phyloP scores from a whole-genome alignment of 805 yeast genomes.

The Candida takata region DNA sequence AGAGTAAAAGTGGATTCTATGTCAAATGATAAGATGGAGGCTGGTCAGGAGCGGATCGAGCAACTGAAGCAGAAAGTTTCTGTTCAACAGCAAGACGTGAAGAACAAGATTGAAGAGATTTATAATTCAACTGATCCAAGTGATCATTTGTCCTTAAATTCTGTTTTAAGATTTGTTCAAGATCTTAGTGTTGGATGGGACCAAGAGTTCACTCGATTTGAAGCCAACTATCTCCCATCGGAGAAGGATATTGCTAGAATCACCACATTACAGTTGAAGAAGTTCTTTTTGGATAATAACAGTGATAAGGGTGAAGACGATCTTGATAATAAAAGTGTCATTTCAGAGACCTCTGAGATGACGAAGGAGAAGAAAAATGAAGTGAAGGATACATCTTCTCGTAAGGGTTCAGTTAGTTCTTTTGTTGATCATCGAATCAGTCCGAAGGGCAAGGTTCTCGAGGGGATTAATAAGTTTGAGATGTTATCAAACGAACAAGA shows the following conservation, averaged over 20 bases:
- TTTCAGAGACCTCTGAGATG: slow-evolving; percentile 6
- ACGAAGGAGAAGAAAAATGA: slow-evolving; percentile 12
- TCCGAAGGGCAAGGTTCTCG: slow-evolving; percentile 22
- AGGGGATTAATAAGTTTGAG: slow-evolving; percentile 28
- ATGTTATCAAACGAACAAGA: slow-evolving; percentile 18
- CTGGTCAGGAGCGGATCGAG: slow-evolving; percentile 53
- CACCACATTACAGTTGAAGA: slow-evolving; percentile 79
- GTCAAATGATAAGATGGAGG: slow-evolving; percentile 61
- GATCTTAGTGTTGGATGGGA: slow-evolving; percentile 87
- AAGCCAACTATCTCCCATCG: slow-evolving; percentile 70
- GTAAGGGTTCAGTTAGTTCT: slow-evolving; percentile 4
- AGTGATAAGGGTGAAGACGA: slow-evolving; percentile 16
- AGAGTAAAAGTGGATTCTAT: slow-evolving; percentile 74
- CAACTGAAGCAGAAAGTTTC: slow-evolving; percentile 48
- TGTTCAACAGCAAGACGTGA: slow-evolving; percentile 42
- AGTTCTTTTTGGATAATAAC: slow-evolving; percentile 55
- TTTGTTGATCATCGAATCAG: slow-evolving; percentile 7
- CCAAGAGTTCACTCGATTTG: slow-evolving; percentile 72
- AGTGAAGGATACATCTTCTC: slow-evolving; percentile 1
- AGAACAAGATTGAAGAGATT: slow-evolving; percentile 39
- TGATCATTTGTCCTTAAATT: slow-evolving; percentile 64
- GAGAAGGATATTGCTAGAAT: slow-evolving; percentile 89
- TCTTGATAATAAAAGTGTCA: neutral
- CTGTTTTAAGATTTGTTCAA: slow-evolving; percentile 63
- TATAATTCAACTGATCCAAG: slow-evolving; percentile 52